Evolutionary conservation across 2,329 filamentous ascomycete genomes (phyloP), one percentile per base, ranked within the genome.

Genomic region (Claviceps maximensis): DNA sequence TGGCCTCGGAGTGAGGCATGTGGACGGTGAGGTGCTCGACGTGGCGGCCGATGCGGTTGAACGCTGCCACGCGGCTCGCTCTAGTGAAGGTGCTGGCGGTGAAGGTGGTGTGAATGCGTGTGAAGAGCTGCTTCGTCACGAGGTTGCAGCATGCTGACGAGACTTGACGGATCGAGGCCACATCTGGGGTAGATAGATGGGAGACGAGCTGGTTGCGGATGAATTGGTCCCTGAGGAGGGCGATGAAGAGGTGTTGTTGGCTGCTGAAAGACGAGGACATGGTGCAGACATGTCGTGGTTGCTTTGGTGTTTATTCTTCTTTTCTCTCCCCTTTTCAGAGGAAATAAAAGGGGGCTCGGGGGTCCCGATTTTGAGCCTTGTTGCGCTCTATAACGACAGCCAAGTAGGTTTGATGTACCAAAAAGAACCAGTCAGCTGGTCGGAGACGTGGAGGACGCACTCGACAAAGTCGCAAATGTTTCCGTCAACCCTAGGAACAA

Each of bases 11-110:
- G 69, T 94, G 88, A 29, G 87, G 79, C 59, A 94, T 78, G 63
- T 76, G 77, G 70, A 95, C 94, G 54, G 79, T 86, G 52, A 95
- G 74, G 55, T 84, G 84, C 68, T 87, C 82, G 61, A 94, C 79
- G 67, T 91, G 81, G 59, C 83, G 82, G 54, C 89, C 89, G 61
- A 95, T 83, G 56, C 86, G 78, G 55, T 82, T 79, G 54, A 95
- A 75, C 25, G 88, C 87, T 55, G 85, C 80, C 59, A 93, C 75
- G 50, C 86, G 79, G 57, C 80, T 78, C 36, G 83, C 80, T 60
- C 83, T 84, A 50, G 86, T 89, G 65, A 95, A 90, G 54, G 84
- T 84, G 62, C 77, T 85, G 50, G 87, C 73, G 31, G 80, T 79
- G 70, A 90, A 89, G 60, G 80, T 86, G 63, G 88, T 68, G 63